These are phyloP conservation scores for Rhododendron ovatum DNA, from an alignment of 148 eudicot species.

Conservation along the genomic window DNA sequence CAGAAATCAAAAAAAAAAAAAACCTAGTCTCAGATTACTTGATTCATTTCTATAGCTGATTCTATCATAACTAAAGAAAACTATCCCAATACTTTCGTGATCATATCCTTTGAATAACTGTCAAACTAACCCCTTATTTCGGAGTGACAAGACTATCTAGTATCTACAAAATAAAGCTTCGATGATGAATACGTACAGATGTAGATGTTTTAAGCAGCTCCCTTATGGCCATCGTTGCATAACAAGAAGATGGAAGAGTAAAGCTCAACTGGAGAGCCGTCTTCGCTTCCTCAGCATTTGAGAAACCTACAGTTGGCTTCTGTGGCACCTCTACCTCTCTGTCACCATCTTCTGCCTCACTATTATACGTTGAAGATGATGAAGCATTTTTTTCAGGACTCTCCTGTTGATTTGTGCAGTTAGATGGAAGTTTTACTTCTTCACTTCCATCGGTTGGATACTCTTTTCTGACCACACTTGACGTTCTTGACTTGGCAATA, in stretches of 20 bases:
- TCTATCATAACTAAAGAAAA: background rate
- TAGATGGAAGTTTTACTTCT: constrained; percentile 11
- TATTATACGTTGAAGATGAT: background rate
- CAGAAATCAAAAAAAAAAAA: background rate
- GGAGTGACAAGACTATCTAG: background rate
- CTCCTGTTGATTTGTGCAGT: constrained; percentile 7
- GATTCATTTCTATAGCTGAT: background rate
- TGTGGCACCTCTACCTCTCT: constrained; percentile 16
- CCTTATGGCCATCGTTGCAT: constrained; percentile 98
- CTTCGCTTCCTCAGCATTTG: constrained; percentile 37
- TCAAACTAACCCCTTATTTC: background rate
- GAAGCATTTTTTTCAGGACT: constrained; percentile 8
- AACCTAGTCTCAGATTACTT: background rate
- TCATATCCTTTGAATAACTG: background rate
- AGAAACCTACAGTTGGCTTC: constrained; percentile 14
- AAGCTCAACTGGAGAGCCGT: constrained; percentile 81
- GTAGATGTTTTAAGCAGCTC: constrained; percentile 96
- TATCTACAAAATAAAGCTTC: background rate
- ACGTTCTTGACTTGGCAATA: constrained; percentile 36
- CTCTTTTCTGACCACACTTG: constrained; percentile 7
- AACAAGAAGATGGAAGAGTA: constrained; percentile 89
- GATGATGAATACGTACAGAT: constrained; percentile 46
- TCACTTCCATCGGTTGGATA: constrained; percentile 22
- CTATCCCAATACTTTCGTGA: background rate
- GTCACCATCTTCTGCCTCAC: constrained; percentile 21